Evolutionary conservation across 257 asterid genomes (phyloP).

Genomic region (Ophiorrhiza pumila): DNA sequence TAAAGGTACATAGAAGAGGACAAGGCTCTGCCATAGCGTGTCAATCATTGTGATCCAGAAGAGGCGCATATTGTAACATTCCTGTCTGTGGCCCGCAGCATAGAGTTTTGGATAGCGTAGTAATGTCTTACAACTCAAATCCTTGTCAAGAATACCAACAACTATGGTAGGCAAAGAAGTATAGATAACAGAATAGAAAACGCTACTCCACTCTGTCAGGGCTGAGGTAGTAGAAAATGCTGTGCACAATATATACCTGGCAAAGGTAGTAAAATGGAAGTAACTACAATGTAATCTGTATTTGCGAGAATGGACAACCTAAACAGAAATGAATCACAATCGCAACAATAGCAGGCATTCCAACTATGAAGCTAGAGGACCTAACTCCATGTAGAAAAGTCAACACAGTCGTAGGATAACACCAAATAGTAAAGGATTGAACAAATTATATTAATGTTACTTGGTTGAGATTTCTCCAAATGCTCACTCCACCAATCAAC

Average conservation of each 20-base stretch:
- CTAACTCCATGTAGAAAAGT: not conserved
- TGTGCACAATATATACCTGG: slow-evolving; percentile 83
- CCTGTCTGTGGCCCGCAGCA: slow-evolving; percentile 87
- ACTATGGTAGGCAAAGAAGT: slow-evolving; percentile 92
- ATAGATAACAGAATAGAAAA: slow-evolving; percentile 82
- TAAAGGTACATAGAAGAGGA: slow-evolving; percentile 79
- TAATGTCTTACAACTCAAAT: slow-evolving; percentile 76
- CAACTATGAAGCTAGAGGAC: not conserved
- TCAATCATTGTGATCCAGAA: slow-evolving; percentile 96
- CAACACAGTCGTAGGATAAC: no score
- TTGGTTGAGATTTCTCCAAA: not conserved
- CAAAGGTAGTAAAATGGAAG: slow-evolving; percentile 11
- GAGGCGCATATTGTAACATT: slow-evolving; percentile 83
- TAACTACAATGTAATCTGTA: slow-evolving; percentile 1
- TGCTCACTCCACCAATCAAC: not conserved
- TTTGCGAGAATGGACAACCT: not conserved
- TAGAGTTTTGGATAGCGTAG: slow-evolving; percentile 91
- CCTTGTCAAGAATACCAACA: slow-evolving; percentile 94
- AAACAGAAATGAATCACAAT: not conserved
- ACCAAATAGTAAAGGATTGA: not conserved
- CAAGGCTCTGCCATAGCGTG: slow-evolving; percentile 98
- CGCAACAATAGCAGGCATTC: not conserved
- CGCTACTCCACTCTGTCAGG: slow-evolving; percentile 96
- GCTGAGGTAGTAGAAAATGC: slow-evolving; percentile 97
- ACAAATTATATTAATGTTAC: not conserved